Base-by-base conservation (phyloP, 805 yeast genomes). In the Ascoidea tarda region DNA sequence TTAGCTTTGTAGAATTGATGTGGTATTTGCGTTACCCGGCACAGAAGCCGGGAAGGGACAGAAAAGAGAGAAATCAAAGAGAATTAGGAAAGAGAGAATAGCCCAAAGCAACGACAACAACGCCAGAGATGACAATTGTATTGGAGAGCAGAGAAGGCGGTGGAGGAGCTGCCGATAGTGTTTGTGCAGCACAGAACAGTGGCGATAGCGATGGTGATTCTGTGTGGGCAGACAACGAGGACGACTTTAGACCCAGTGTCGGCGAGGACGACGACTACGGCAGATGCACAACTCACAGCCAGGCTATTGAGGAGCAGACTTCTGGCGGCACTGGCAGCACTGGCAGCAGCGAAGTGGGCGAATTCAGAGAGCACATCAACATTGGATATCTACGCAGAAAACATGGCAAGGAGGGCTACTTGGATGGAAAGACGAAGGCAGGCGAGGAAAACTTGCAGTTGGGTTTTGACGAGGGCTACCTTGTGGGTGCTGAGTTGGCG, bases 401-500 rank as follows among this genome's bases (percentile, higher is more conserved):
- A 10, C 96, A 90, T 62, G 72, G 72, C 6, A 86, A 85, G 57
- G 83, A 83, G 56, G 98, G 97, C 0, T 90, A 87, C 59, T 66
- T 87, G 5, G 96, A 84, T 55, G 98, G 97, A 0, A 61, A 90
- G 5, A 71, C 87, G 1, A 16, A 16, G 12, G 48, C 48, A 4
- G 31, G 48, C 8, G 32, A 46, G 33, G 49, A 31, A 14, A 6
- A 48, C 52, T 33, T 50, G 54, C 38, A 52, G 49, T 52, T 55
- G n/a, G 50, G 21, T 1, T 10, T 28, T 31, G 33, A 47, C 32
- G 49, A 31, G 4, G 49, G 16, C 2, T 31, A 47, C 28, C 21
- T 5, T 16, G 32, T 6, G 14, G 28, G 49, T 33, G 28, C n/a
- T 10, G 5, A 31, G 50, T 31, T 33, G 21, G 16, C n/a, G 16